Base-by-base conservation (phyloP, 73 alveolate species). In the Paramecium pentaurelia region DNA sequence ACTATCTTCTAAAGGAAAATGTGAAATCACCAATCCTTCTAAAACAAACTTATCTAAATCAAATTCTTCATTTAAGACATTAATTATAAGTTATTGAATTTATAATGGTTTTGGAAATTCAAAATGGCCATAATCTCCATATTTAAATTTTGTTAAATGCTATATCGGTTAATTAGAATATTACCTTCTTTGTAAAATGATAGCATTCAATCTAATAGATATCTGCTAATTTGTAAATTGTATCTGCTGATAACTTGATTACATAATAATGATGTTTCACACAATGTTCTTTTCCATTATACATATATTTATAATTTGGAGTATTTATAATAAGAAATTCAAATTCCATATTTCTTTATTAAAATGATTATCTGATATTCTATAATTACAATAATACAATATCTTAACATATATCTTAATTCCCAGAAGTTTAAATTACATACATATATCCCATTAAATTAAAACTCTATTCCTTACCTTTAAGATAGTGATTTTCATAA, bases 1-100 rank as follows among this genome's bases (percentile, higher is more conserved):
- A 38, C n/a, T 38, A 38, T 75, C 88, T 10, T 75, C 88, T 38
- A 75, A 75, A 3, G 88, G 88, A 20, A 75, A 75, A 38, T 75
- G 88, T 2, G 88, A 30, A 38, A 11, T 14, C 16, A 75, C 60
- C 11, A 75, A 75, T 0, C 88, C 88, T 75, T 75, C 88, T 16
- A 75, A 37, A 34, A 75, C 47, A 42, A 75, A 75, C 27, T 75
- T 75, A 36, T 75, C 88, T 10, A 75, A 36, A 75, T 75, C 88
- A 37, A 75, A 75, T 20, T 75, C 88, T n/a, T 75, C 64, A 75
- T 75, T 75, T 75, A 75, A 75, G 1, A 42, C 47, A 25, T 75
- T 75, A 3, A 75, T 36, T 10, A 75, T 75, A 3, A 75, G 60
- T 11, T 30, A 34, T 42, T 75, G 14, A 14, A 75, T n/a, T 42